Evolutionary conservation across 306 rosid species (phyloP).

Genomic region (Hippophae gyantsensis): DNA sequence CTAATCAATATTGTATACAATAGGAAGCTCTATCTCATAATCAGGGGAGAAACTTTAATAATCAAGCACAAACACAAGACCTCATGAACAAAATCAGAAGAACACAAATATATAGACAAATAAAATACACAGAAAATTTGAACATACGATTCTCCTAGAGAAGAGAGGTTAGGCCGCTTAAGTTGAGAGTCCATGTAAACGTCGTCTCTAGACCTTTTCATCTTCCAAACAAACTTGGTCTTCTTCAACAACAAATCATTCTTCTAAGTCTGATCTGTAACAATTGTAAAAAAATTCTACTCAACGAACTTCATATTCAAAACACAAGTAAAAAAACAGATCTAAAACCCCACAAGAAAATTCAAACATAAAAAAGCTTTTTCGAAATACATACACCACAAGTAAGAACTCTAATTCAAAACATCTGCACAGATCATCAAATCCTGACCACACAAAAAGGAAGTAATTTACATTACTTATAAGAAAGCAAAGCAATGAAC

Average conservation of each 20-base stretch:
- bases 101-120: too few species aligned
- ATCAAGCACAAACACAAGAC: too few species aligned
- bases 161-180: constrained; percentile 49
- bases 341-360: constrained; percentile 36
- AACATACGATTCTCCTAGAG: constrained; percentile 69
- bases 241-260: constrained; percentile 50
- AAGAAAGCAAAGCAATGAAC: constrained; percentile 35
- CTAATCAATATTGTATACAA: too few species aligned
- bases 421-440: constrained; percentile 53
- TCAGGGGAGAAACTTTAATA: too few species aligned
- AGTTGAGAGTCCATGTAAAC: constrained; percentile 49
- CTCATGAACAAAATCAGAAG: too few species aligned
- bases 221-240: constrained; percentile 22
- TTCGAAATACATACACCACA: constrained; percentile 3
- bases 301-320: constrained; percentile 39
- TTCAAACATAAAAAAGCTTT: constrained; percentile 2
- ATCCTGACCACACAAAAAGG: constrained; percentile 29
- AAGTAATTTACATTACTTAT: constrained; percentile 26
- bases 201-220: constrained; percentile 78
- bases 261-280: constrained; percentile 28
- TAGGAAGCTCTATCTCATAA: too few species aligned
- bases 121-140: neutral
- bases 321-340: constrained; percentile 41
- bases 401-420: constrained; percentile 26
- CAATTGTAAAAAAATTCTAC: constrained; percentile 25